Evolutionary conservation across 2,329 filamentous ascomycete species (phyloP), one percentile per base, ranked within the genome.

Genomic region (Colletotrichum karsti): DNA sequence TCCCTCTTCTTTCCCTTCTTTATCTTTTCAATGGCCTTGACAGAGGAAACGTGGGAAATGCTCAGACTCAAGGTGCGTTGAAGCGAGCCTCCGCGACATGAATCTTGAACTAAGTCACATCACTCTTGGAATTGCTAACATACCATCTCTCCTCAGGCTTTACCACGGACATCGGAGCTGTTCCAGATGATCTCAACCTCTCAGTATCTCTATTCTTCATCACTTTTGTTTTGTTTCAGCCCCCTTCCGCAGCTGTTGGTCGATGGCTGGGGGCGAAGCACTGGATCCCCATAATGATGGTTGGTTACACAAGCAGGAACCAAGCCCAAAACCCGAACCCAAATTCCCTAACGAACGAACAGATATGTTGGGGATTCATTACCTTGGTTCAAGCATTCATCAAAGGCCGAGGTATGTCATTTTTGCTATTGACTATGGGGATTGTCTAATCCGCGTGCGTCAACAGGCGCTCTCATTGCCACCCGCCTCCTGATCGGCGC

Each of bases 201-300:
- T 85, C 87, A 3, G 83, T 89, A 9, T 85, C 85, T 22, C 80
- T 84, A 58, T 89, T 89, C 80, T 90, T 87, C 73, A 81, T 83
- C 70, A 85, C 86, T 63, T 90, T 89, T 71, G 87, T 90, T n/a
- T 71, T 84, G 0, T 78, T 89, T 12, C 87, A 89, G 70, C 87
- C 87, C 0, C 76, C 86, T 1, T 87, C 86, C 3, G 86, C 87
- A 0, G 79, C 79, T 3, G 70, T 79, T 12, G 81, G 80, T 7
- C 73, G 78, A 60, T 76, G 75, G 58, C 69, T 81, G 20, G 81
- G 81, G 3, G 87, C 87, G 77, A 81, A 82, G 33, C 74, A 80
- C 33, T 89, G 85, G 83, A 86, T 90, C n/a, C 86, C 87, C 0
- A 77, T 78, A 12, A 86, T 87, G 72, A 89, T 89, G 87, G 78